Evolutionary conservation across 257 asterid species (phyloP).

Genomic region (Euphrasia confusa): DNA sequence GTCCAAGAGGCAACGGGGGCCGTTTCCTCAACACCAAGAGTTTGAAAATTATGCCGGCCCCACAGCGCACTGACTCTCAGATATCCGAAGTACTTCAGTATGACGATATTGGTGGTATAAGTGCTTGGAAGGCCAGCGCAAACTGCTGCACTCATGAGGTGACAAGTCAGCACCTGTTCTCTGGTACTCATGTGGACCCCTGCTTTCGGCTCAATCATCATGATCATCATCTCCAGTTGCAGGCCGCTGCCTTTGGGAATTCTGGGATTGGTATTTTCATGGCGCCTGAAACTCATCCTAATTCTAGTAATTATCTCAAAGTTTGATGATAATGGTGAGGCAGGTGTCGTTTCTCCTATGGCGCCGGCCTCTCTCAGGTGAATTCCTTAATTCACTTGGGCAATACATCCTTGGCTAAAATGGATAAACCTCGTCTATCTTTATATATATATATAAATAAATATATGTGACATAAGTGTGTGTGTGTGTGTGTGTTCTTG

Average conservation of each 20-base stretch:
- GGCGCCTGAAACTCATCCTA: conserved; percentile 9
- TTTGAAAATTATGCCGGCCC: neutral
- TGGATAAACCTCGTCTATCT: neutral
- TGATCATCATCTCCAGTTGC: conserved; percentile 16
- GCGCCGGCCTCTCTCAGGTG: conserved; percentile 23
- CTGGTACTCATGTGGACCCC: neutral
- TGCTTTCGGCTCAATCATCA: conserved; percentile 24
- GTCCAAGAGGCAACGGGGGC: conserved; percentile 71
- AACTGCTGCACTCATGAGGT: conserved; percentile 26
- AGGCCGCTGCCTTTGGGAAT: conserved; percentile 17
- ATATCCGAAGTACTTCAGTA: conserved; percentile 44
- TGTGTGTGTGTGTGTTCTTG: neutral
- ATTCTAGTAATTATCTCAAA: conserved; percentile 39
- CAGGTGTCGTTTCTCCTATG: neutral
- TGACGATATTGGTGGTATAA: conserved; percentile 24
- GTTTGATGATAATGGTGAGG: conserved; percentile 34
- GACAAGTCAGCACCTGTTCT: conserved; percentile 23
- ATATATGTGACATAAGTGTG: no score
- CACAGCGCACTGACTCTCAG: conserved; percentile 34
- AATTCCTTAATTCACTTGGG: conserved; percentile 26
- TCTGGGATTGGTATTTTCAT: conserved; percentile 37
- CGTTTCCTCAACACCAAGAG: conserved; percentile 58
- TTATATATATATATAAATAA: neutral
- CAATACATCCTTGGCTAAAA: conserved; percentile 54
- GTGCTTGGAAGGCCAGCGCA: conserved; percentile 24